phyloP scores from a whole-genome alignment of 2,329 filamentous ascomycete species.

The Ceratocystis cacaofunesta region DNA sequence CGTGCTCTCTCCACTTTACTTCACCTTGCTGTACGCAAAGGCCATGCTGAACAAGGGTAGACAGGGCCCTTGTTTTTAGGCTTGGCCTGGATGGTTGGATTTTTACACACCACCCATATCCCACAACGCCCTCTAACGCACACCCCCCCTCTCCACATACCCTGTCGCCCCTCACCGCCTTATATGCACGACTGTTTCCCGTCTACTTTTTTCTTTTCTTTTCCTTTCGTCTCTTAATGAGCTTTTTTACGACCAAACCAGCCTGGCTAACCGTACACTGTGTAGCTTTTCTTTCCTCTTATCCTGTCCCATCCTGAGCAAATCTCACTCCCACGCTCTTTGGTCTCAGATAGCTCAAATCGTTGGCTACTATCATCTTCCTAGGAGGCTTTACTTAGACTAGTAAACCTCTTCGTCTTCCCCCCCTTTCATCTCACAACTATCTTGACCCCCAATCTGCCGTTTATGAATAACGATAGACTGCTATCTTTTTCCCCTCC shows the following conservation, averaged over 20 bases:
- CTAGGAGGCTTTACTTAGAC: background rate
- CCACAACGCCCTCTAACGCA: background rate
- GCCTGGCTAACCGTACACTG: slow-evolving; percentile 1
- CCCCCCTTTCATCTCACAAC: background rate
- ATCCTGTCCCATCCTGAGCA: background rate
- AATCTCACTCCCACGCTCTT: background rate
- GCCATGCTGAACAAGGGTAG: slow-evolving; percentile 1
- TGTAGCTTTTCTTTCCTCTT: background rate
- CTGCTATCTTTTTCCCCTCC: slow-evolving; percentile 56
- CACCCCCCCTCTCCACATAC: background rate
- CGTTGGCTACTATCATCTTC: background rate
- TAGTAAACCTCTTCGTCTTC: background rate
- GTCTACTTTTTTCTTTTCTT: background rate
- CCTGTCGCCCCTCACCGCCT: slow-evolving; percentile 3
- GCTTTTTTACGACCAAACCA: background rate
- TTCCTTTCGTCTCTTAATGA: background rate
- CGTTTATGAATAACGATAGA: slow-evolving; percentile 55
- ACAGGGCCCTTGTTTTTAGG: slow-evolving; percentile 1
- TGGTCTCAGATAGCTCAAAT: background rate
- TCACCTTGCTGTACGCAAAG: background rate
- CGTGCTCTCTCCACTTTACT: background rate
- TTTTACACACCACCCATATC: background rate
- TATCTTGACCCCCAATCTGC: slow-evolving; percentile 25
- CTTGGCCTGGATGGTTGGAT: background rate
- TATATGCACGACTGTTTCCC: slow-evolving; percentile 3